Conservation (phyloP, 805 yeast species). For the Candida hungchunana region DNA sequence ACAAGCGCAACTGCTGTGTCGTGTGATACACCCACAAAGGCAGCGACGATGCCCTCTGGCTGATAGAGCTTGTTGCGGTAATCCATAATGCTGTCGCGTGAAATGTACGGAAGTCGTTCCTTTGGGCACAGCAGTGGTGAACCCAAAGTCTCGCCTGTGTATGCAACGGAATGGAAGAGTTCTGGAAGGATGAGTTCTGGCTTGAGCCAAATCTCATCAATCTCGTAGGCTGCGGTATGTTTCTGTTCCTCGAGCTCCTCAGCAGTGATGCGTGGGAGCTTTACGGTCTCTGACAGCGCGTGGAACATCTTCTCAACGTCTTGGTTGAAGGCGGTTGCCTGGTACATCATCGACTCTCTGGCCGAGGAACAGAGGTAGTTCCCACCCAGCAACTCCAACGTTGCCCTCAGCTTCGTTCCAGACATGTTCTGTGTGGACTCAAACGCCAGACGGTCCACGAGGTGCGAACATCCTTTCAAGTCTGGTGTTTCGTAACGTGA, state of each 20-base stretch:
- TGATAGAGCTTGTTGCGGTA: constrained; percentile 66
- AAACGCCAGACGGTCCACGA: constrained; percentile 83
- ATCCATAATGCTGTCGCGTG: constrained; percentile 45
- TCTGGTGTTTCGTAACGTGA: constrained; percentile 68
- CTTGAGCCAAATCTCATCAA: constrained; percentile 74
- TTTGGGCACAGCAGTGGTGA: constrained; percentile 79
- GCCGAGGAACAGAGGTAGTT: constrained; percentile 91
- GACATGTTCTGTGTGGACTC: constrained; percentile 56
- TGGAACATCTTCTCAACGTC: constrained; percentile 79
- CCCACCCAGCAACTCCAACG: constrained; percentile 80
- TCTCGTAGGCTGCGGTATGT: constrained; percentile 73
- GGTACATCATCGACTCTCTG: constrained; percentile 88
- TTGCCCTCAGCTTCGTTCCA: constrained; percentile 69
- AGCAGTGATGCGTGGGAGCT: constrained; percentile 61
- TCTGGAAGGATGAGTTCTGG: constrained; percentile 88
- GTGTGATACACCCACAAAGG: constrained; percentile 82
- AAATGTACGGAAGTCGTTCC: constrained; percentile 56
- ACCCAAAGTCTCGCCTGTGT: constrained; percentile 68
- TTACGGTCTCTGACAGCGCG: constrained; percentile 72
- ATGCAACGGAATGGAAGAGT: constrained; percentile 82
- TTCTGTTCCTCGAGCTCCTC: constrained; percentile 73
- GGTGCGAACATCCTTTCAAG: constrained; percentile 73
- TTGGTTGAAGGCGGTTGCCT: constrained; percentile 86
- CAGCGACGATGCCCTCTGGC: constrained; percentile 80
- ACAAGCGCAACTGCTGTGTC: constrained; percentile 63